Evolutionary conservation across 306 rosid species (phyloP).

Genomic region (Hylodesmum podocarpum): DNA sequence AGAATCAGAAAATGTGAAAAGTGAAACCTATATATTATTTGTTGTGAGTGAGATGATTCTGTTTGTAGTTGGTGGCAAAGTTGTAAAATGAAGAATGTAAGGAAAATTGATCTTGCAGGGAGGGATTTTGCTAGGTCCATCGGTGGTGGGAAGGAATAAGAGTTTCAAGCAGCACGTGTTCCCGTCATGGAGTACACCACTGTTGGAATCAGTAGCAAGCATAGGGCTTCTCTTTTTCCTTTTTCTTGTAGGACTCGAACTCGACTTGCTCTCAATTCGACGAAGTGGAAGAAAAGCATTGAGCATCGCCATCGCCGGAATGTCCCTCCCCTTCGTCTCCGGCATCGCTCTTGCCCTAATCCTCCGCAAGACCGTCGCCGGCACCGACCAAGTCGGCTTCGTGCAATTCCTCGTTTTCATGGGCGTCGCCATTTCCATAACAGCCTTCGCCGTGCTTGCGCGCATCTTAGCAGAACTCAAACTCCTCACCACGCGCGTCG

Average conservation of each 20-base stretch:
- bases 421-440: conserved; percentile 77
- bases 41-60: too few relatives aligned
- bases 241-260: conserved; percentile 62
- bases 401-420: conserved; percentile 64
- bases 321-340: conserved; percentile 56
- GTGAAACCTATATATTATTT: too few relatives aligned
- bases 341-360: conserved; percentile 69
- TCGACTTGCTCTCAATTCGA: conserved; percentile 43
- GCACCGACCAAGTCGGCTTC: conserved; percentile 31
- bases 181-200: conserved; percentile 57
- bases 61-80: too few relatives aligned
- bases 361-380: conserved; percentile 51
- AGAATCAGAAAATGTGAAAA: too few relatives aligned
- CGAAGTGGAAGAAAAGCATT: conserved; percentile 61
- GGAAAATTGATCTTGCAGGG: too few relatives aligned
- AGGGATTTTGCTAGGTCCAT: conserved; percentile 73
- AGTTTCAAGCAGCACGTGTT: conserved; percentile 36
- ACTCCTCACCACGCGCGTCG: conserved; percentile 63
- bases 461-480: conserved; percentile 75
- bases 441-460: conserved; percentile 77
- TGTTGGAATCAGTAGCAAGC: conserved; percentile 67
- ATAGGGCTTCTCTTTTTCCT: conserved; percentile 73
- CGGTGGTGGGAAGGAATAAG: conserved; percentile 54
- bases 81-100: too few relatives aligned
- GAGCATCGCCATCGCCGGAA: conserved; percentile 60